Evolutionary conservation across 2,329 filamentous ascomycete species (phyloP), one percentile per base, ranked within the genome.

Genomic region (Colletotrichum sp.): DNA sequence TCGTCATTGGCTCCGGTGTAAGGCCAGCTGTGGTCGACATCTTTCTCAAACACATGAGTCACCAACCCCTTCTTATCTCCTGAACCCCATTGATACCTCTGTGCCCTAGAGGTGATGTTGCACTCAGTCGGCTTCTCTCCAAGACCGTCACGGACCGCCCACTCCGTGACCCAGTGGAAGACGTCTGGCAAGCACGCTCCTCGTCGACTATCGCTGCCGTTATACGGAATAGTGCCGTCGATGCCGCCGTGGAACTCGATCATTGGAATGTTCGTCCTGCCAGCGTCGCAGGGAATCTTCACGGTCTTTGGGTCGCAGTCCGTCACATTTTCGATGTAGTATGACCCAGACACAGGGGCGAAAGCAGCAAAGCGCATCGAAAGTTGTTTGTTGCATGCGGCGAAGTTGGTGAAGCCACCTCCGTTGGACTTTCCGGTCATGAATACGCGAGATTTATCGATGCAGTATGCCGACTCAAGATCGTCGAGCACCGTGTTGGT

Each of bases 171-270:
- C 80, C 83, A 87, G 52, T 84, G 80, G 24, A 83, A 81, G 38
- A 90, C 87, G 0, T 85, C 77, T 2, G 88, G 88, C 62, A 89
- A 76, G 66, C 83, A 85, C 0, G 85, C 86, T 2, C 84, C 84
- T 3, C 84, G 82, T 4, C 86, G 84, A 21, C 43, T 52, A 43
- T 82, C 82, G 4, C 73, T 32, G 3, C 88, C 88, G 4, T 79
- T 73, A 74, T 89, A 90, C 1, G 80, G 77, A 38, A 90, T 89
- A 0, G 84, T 87, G 4, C 76, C 81, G 78, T 90, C 89, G 4
- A 77, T 82, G 3, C 83, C 85, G n/a, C 89, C 89, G 78, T 90
- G 89, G 68, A 90, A 86, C 56, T 88, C 86, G 10, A 90, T 79
- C 12, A 90, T 82, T 2, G 88, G 87, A 5, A 89, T 73, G 5